Evolutionary conservation across 2,329 filamentous ascomycete species (phyloP).

Genomic region (Sodiomyces alkalinus): DNA sequence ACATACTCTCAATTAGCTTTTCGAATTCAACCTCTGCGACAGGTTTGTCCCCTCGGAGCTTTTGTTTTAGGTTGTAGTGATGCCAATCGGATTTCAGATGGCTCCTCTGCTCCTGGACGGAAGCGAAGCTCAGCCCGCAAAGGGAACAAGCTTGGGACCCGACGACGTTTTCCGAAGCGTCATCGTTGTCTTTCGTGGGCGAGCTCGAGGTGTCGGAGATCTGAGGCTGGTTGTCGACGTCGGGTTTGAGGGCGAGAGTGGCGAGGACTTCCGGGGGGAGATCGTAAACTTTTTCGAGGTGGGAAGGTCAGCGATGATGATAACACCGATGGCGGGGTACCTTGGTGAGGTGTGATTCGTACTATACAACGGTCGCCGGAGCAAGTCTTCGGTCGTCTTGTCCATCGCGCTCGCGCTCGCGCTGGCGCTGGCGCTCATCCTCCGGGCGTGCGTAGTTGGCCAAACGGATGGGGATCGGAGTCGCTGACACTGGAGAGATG

Average conservation of each 20-base stretch:
- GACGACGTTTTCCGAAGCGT: conserved; percentile 25
- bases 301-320: conserved; percentile 8
- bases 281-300: conserved; percentile 52
- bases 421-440: no score
- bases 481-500: no score
- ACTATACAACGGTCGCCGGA: conserved; percentile 38
- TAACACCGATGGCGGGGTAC: conserved; percentile 4
- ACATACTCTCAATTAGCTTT: conserved; percentile 48
- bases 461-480: no score
- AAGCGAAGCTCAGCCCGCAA: conserved; percentile 57
- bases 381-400: conserved; percentile 27
- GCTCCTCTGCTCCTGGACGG: conserved; percentile 64
- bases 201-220: conserved; percentile 8
- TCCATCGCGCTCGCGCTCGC: no score
- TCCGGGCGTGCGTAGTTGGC: no score
- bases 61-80: conserved; percentile 88
- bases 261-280: conserved; percentile 59
- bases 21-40: conserved; percentile 78
- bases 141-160: conserved; percentile 67
- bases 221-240: conserved; percentile 11
- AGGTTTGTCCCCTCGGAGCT: conserved; percentile 54
- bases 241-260: conserved; percentile 39
- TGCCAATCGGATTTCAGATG: conserved; percentile 88
- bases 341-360: conserved; percentile 7
- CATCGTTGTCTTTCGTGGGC: conserved; percentile 3